These are phyloP conservation scores for Hygrocybe punicea DNA, from an alignment of 768 basidiomycete species.

Conservation along the genomic window DNA sequence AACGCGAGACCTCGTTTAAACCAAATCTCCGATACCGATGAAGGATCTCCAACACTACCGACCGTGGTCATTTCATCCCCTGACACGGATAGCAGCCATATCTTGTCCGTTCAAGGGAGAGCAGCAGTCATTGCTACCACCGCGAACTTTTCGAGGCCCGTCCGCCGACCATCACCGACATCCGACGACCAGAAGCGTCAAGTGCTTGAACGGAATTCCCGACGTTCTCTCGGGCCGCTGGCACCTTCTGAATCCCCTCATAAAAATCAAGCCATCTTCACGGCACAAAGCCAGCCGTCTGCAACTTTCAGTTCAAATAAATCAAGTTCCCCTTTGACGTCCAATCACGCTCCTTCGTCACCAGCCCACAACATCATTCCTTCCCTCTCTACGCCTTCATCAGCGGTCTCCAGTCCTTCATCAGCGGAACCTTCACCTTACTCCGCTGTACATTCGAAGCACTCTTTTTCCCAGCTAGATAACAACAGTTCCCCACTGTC, in stretches of 20 bases:
- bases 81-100: constrained; percentile 18
- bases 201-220: constrained; percentile 60
- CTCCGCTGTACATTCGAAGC: not conserved
- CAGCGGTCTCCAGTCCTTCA: not conserved
- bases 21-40: not conserved
- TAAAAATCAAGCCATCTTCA: not conserved
- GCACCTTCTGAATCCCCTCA: constrained; percentile 9
- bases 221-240: constrained; percentile 29
- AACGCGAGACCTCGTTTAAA: not conserved
- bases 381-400: not conserved
- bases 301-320: not conserved
- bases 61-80: constrained; percentile 54
- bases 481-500: not conserved
- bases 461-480: not conserved
- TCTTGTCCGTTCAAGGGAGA: constrained; percentile 26
- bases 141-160: constrained; percentile 64
- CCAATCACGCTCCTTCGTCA: not conserved
- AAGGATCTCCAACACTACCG: not conserved
- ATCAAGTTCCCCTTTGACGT: not conserved
- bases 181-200: constrained; percentile 45
- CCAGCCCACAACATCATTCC: constrained; percentile 3
- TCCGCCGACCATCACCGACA: constrained; percentile 41
- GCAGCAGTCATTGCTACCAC: constrained; percentile 46
- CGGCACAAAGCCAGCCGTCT: too few species aligned
- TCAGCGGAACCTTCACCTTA: not conserved